phyloP scores from a whole-genome alignment of 2,329 filamentous ascomycete species.

The Lomentospora prolificans region DNA sequence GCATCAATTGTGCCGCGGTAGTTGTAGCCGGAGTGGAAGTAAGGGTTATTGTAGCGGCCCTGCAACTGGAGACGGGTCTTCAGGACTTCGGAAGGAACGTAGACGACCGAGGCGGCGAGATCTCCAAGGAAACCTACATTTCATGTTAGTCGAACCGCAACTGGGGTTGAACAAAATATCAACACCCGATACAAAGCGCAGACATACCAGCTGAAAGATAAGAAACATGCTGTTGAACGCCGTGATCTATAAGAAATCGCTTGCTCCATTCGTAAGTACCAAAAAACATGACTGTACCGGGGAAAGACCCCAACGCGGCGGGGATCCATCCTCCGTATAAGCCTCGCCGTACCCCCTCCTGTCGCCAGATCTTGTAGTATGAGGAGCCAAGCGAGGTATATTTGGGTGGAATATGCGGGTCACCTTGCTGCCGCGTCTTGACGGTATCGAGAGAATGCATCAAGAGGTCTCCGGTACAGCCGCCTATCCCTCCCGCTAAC shows the following conservation, averaged over 20 bases:
- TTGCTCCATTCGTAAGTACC: slow-evolving; percentile 96
- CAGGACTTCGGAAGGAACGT: slow-evolving; percentile 93
- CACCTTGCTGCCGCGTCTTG: slow-evolving; percentile 95
- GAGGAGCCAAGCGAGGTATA: slow-evolving; percentile 86
- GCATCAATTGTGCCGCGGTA: slow-evolving; percentile 82
- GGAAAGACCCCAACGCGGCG: slow-evolving; percentile 84
- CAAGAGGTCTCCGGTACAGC: slow-evolving; percentile 87
- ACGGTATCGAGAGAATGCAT: slow-evolving; percentile 99
- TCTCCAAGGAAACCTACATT: slow-evolving; percentile 77
- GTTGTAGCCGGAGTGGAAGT: slow-evolving; percentile 91
- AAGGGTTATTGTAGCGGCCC: slow-evolving; percentile 89
- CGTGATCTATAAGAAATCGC: slow-evolving; percentile 73
- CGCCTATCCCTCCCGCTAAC: slow-evolving; percentile 88
- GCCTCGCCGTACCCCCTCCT: slow-evolving; percentile 79
- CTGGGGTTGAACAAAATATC: not conserved
- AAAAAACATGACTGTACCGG: slow-evolving; percentile 90
- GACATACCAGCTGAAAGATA: slow-evolving; percentile 72
- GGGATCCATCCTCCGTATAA: slow-evolving; percentile 91
- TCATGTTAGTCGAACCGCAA: slow-evolving; percentile 2
- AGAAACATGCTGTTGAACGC: slow-evolving; percentile 70
- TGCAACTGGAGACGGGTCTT: slow-evolving; percentile 96
- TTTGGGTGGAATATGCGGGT: slow-evolving; percentile 84
- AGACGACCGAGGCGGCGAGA: slow-evolving; percentile 81
- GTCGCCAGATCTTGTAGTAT: slow-evolving; percentile 85
- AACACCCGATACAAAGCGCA: not conserved